Conservation (phyloP, 495 filamentous ascomycete genomes). For the Hyaloscypha hepaticicola region DNA sequence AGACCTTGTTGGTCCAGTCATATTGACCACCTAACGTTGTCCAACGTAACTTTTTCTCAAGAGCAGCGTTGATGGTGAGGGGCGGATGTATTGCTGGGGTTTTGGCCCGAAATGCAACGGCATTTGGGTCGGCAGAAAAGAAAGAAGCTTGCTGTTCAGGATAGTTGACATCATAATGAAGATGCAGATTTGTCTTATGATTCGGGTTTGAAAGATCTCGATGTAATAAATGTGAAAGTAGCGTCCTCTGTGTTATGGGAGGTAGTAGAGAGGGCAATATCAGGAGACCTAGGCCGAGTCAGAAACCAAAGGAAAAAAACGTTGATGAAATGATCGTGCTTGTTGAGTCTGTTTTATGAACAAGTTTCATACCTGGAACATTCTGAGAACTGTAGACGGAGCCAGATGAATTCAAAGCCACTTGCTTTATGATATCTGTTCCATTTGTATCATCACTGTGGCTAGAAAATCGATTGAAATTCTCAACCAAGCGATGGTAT, state of each 20-base stretch:
- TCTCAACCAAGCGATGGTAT: not conserved
- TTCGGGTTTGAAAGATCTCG: constrained; percentile 70
- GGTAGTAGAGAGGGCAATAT: constrained; percentile 74
- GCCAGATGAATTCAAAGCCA: not conserved
- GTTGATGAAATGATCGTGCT: not conserved
- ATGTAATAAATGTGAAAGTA: constrained; percentile 72
- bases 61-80: constrained; percentile 59
- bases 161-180: constrained; percentile 78
- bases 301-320: constrained; percentile 8
- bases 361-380: constrained; percentile 14
- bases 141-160: constrained; percentile 45
- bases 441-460: constrained; percentile 13
- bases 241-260: constrained; percentile 58
- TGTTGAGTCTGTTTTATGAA: not conserved
- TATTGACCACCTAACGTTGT: constrained; percentile 92
- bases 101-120: constrained; percentile 56
- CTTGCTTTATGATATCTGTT: not conserved
- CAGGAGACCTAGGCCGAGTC: constrained; percentile 57
- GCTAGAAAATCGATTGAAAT: not conserved
- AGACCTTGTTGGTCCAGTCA: constrained; percentile 84
- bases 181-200: constrained; percentile 84
- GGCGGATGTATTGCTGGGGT: constrained; percentile 67
- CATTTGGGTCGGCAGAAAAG: constrained; percentile 44
- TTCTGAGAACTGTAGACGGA: constrained; percentile 8
- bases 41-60: constrained; percentile 84